phyloP scores from a whole-genome alignment of 1,284 basidiomycete species.

The Sanghuangporus sanghuang region DNA sequence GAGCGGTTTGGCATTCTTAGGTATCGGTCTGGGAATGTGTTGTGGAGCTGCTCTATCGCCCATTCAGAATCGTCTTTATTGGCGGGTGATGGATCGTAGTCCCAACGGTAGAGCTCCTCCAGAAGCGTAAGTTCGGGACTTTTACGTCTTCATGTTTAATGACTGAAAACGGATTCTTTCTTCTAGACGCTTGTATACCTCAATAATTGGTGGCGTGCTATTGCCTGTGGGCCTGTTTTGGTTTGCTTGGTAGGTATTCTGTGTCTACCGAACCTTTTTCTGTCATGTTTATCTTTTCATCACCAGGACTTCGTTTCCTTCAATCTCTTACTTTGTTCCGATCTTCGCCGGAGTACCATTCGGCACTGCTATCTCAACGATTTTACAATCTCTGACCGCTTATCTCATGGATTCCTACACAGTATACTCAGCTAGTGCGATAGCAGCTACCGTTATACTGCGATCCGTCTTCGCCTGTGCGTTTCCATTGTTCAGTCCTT shows the following conservation, averaged over 20 bases:
- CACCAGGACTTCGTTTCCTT: conserved; percentile 49
- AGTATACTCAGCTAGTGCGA: conserved; percentile 59
- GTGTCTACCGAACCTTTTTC: background rate
- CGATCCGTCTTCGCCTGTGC: conserved; percentile 59
- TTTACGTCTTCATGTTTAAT: background rate
- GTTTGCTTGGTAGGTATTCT: conserved; percentile 39
- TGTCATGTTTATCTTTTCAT: conserved; percentile 16
- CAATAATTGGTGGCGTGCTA: conserved; percentile 48
- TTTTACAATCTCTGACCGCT: conserved; percentile 52
- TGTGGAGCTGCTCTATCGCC: conserved; percentile 46
- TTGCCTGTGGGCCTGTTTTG: conserved; percentile 62
- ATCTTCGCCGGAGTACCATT: conserved; percentile 61
- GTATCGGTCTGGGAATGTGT: conserved; percentile 56
- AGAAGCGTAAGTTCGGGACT: conserved; percentile 43
- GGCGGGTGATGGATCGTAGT: conserved; percentile 43
- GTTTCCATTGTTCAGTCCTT: conserved; percentile 56
- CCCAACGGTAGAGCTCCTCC: conserved; percentile 50
- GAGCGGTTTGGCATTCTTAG: conserved; percentile 60
- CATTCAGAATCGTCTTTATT: conserved; percentile 53
- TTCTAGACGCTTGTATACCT: conserved; percentile 53
- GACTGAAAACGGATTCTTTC: conserved; percentile 14
- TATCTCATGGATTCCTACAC: conserved; percentile 66
- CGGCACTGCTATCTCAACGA: conserved; percentile 54
- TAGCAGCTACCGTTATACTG: conserved; percentile 66
- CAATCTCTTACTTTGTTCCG: conserved; percentile 57